Evolutionary conservation across 768 basidiomycete genomes (phyloP), one percentile per base, ranked within the genome.

Genomic region (Mycena crocata): DNA sequence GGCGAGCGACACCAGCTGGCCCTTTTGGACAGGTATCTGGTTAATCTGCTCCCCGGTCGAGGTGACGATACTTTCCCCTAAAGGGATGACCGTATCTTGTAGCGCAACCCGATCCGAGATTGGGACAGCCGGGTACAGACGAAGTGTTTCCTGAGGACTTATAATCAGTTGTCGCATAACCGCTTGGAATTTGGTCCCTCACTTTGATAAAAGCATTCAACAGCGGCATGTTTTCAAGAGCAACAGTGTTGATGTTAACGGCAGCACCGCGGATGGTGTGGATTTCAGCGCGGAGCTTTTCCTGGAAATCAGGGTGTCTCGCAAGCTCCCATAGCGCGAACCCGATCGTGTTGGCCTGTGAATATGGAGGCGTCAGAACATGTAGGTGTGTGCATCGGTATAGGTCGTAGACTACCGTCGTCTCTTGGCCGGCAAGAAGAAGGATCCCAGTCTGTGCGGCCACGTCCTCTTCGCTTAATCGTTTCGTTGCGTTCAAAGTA

Each of bases 311-410:
- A 32, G 44, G 57, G 45, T 58, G 31, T 42, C 57, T 42, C 32
- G 26, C 57, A 45, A 58, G 57, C 48, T 58, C 57, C 44, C 45
- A 14, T 45, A 58, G 57, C 44, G 31, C 57, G 57, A 58, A 58
- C 48, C 44, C 57, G 13, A 58, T 31, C 10, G 57, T 58, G 42
- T 21, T 58, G 17, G 57, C 57, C 57, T 58, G 32, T n/a, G n/a
- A n/a, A n/a, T n/a, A n/a, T n/a, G n/a, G n/a, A n/a, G n/a, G n/a
- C 31, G 35, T 5, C 30, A 48, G 45, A 46, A 24, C 23, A 40
- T 58, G 23, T 17, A 58, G 34, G 37, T 45, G 35, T 17, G 21
- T 56, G 31, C 24, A 24, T 19, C 23, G 48, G 23, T 24, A 32
- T 58, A 30, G 7, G 44, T 32, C 44, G 32, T 14, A 31, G 32